Base-by-base conservation (phyloP, 805 yeast genomes). In the Alloascoidea hylecoeti region DNA sequence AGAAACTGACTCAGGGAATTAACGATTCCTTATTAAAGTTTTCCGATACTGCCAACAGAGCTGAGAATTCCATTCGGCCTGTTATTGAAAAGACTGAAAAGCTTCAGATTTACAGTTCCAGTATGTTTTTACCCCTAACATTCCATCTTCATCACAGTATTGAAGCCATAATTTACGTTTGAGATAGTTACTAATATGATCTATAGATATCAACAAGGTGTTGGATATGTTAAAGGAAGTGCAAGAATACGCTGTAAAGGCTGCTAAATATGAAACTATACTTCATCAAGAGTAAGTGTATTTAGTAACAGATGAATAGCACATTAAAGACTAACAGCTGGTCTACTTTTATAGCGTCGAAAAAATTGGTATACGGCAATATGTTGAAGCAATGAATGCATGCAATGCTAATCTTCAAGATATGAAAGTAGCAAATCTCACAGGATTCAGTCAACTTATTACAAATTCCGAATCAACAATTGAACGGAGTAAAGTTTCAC, bases 1-100 rank as follows among this genome's bases (percentile, higher is more conserved):
- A 70, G 32, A 64, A 62, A 15, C 56, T 84, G 33, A 70, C 85
- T 5, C 50, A 55, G 2, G 57, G 68, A 34, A 75, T 86, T 39
- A 61, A 72, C 6, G 56, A 58, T 17, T 74, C 84, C 2, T 61
- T 84, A 33, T 61, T 55, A 18, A 62, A 60, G 36, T 68, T 86
- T 39, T 64, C 76, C 4, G 54, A 53, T 18, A 68, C 67, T 38
- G 67, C 86, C 4, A 51, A 62, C 16, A 63, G 64, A 16, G 79
- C 89, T 1, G 72, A 75, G 41, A 56, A 58, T 18, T 66, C 81
- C 16, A 73, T 89, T 47, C 70, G 72, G 37, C 96, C 96, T 1
- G 72, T 84, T 35, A 64, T 81, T 32, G 64, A 68, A 4, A 73
- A 74, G 41, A 78, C 81, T 37, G 72, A 72, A 44, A 60, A 64